These are phyloP conservation scores for Colletotrichum theobromicola DNA, from an alignment of 2,329 filamentous ascomycete species.

Conservation along the genomic window DNA sequence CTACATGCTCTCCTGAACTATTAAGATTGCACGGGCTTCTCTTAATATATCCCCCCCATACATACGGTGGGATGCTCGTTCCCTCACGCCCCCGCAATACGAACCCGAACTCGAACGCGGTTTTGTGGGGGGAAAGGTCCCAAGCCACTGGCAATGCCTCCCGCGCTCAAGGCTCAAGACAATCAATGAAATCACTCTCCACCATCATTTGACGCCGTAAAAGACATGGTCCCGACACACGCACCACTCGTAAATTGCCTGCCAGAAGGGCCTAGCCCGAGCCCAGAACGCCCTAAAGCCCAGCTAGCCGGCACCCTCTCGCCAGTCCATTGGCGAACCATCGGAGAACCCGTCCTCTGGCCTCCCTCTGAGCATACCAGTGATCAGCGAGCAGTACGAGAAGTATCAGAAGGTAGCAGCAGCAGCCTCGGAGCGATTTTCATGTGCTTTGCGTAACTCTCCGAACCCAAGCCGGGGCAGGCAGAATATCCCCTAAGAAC, in stretches of 20 bases:
- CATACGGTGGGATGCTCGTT: background rate
- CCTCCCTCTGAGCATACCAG: background rate
- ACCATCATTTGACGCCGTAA: background rate
- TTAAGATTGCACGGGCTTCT: background rate
- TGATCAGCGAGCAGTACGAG: background rate
- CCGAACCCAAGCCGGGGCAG: background rate
- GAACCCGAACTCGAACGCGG: constrained; percentile 9
- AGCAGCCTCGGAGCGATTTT: background rate
- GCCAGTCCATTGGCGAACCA: background rate
- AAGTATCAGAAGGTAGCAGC: background rate
- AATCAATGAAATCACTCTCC: background rate
- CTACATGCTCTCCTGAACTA: background rate
- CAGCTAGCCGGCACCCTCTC: background rate
- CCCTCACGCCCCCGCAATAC: background rate
- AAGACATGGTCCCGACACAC: background rate
- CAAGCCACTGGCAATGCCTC: background rate
- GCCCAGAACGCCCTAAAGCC: background rate
- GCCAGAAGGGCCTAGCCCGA: background rate
- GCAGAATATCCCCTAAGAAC: background rate
- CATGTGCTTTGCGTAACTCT: background rate
- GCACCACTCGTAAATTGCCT: background rate
- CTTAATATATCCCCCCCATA: background rate
- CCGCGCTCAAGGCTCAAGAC: background rate
- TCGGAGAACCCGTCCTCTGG: background rate
- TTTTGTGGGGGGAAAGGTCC: background rate